Evolutionary conservation across 179 eudicot genomes (phyloP).

Genomic region (Silene vulgaris): DNA sequence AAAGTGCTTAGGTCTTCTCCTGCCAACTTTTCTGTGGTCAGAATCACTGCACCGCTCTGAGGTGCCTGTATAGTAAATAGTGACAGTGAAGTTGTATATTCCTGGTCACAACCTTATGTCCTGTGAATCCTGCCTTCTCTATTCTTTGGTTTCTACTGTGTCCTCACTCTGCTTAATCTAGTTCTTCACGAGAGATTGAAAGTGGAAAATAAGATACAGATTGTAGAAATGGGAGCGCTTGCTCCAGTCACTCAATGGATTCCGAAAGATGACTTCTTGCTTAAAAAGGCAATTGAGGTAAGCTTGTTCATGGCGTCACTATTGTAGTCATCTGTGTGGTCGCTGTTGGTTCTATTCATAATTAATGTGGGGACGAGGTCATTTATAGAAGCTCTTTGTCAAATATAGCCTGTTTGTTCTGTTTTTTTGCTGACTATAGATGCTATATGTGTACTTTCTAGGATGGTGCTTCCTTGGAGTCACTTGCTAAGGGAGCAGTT

Average conservation of each 20-base stretch:
- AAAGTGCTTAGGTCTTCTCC: neutral
- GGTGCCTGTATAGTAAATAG: conserved; percentile 7
- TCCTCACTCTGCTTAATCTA: neutral
- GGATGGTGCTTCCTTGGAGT: conserved; percentile 76
- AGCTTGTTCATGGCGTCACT: neutral
- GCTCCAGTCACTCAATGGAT: conserved; percentile 49
- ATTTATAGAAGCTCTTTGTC: neutral
- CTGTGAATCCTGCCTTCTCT: neutral
- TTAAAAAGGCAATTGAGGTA: conserved; percentile 71
- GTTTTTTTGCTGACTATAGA: neutral
- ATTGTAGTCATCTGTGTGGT: conserved; percentile 2
- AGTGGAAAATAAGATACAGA: neutral
- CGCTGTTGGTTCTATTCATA: neutral
- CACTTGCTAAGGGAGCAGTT: conserved; percentile 73
- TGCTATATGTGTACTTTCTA: conserved; percentile 21
- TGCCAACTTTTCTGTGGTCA: neutral
- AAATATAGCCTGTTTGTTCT: conserved; percentile 1
- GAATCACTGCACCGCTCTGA: neutral
- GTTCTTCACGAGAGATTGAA: neutral
- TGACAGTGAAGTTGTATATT: conserved; percentile 1
- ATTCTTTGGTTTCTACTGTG: neutral
- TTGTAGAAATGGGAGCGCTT: conserved; percentile 50
- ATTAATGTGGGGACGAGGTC: neutral
- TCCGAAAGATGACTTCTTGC: conserved; percentile 57
- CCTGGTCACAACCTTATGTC: neutral